Base-by-base conservation (phyloP, 768 basidiomycete species). In the Cubamyces sp. region DNA sequence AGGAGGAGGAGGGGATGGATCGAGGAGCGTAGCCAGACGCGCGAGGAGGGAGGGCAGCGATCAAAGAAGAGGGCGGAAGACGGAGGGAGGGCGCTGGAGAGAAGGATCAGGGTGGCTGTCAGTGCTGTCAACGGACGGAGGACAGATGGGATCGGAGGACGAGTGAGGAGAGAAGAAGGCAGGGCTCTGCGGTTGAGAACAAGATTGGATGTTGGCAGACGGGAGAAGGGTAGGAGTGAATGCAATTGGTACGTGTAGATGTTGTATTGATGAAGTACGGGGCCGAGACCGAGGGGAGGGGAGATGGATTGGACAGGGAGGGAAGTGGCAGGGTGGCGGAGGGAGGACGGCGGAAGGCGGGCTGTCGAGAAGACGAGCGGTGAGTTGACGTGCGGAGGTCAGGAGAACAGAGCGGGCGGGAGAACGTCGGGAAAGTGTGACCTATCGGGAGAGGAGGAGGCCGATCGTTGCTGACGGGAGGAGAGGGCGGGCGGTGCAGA, bases 331-430 rank as follows among this genome's bases (percentile, higher is more conserved):
- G 49, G 28, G 30, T 14, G 11, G 28, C 3, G 8, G 28, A 37
- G 50, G 37, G 28, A 51, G 18, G 30, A 30, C 8, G 25, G 50
- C 28, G 50, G 50, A 51, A 30, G 18, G 48, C 25, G 25, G 48
- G 30, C 34, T 1, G 14, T 34, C 34, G 8, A 16, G 48, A 26
- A n/a, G n/a, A n/a, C n/a, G 48, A 49, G 23, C 48, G 34, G 28
- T 3, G 30, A 11, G 34, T 30, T 30, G 28, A 30, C 18, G 19
- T n/a, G 39, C 9, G 39, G 52, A 34, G 54, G 42, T 45, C 41
- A 45, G 42, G 25, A 41, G 54, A 45, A 42, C 54, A 43, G 43
- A 15, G 42, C 54, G 34, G 55, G 55, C 50, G 43, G 51, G 37
- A 40, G 50, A 54, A 46, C 49, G 58, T 60, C 60, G 52, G 53